Conservation (phyloP, 192 early-diverging fungal genomes). For the Entomortierella lignicola region DNA sequence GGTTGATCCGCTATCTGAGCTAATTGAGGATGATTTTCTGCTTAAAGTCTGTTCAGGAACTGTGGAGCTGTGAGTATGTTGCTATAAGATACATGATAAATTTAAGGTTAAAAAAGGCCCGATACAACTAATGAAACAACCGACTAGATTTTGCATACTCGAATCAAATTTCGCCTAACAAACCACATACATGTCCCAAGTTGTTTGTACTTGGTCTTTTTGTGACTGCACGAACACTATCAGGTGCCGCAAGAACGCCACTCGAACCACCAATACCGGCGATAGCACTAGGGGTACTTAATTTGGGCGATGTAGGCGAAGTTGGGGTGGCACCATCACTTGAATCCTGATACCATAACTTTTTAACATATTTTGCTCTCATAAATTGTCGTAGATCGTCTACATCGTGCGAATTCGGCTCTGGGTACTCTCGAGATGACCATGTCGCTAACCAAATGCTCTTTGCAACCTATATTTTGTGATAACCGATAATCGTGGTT, state of each 20-base stretch:
- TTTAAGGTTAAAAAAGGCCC: conserved; percentile 8
- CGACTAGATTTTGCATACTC: no score
- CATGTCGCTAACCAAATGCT: conserved; percentile 55
- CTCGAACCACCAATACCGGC: background rate
- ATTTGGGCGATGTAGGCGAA: background rate
- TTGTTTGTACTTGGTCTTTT: conserved; percentile 36
- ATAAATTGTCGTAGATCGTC: conserved; percentile 51
- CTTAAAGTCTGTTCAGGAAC: conserved; percentile 34
- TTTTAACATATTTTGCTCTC: conserved; percentile 57
- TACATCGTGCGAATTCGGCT: conserved; percentile 51
- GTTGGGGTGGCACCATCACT: background rate
- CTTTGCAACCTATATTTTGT: conserved; percentile 28
- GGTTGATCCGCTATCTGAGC: conserved; percentile 53
- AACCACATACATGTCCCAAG: conserved; percentile 17
- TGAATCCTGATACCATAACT: conserved; percentile 44
- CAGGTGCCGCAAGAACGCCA: conserved; percentile 5
- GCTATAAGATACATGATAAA: background rate
- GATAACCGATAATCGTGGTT: background rate
- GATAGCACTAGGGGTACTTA: background rate
- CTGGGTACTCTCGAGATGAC: conserved; percentile 52
- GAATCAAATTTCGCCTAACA: no score
- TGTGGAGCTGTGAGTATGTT: background rate
- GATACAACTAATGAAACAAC: conserved; percentile 1
- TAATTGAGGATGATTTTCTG: conserved; percentile 48
- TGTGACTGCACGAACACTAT: conserved; percentile 5